These are phyloP conservation scores for Coelastrella sp. DNA, from an alignment of 139 green algal species.

Conservation along the genomic window DNA sequence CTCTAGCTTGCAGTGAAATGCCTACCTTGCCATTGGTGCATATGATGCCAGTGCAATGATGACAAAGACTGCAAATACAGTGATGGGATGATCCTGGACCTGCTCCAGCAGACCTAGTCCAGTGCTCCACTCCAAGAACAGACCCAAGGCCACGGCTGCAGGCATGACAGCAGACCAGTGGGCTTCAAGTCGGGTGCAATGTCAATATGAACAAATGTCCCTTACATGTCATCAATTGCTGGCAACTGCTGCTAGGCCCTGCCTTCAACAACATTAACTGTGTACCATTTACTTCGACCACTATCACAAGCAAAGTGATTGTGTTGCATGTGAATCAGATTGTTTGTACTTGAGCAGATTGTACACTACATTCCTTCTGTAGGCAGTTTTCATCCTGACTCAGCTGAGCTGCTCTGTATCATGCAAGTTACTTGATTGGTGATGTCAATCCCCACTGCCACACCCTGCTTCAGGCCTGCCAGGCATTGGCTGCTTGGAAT, in stretches of 20 bases:
- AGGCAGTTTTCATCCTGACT: not conserved
- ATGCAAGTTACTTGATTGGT: not conserved
- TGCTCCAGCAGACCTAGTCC: constrained; percentile 20
- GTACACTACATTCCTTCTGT: not conserved
- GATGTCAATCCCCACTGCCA: not conserved
- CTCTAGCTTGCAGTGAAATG: not conserved
- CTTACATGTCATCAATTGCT: not conserved
- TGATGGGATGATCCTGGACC: constrained; percentile 11
- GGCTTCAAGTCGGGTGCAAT: not conserved
- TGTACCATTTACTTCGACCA: not conserved
- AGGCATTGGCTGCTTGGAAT: too few species aligned
- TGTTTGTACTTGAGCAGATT: not conserved
- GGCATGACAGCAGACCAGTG: not conserved
- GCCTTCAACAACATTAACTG: not conserved
- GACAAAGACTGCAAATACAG: constrained; percentile 20
- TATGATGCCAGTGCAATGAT: constrained; percentile 24
- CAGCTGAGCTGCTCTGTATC: not conserved
- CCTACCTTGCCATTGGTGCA: constrained; percentile 28
- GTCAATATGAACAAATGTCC: too few species aligned
- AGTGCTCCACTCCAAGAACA: not conserved
- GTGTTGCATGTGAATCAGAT: not conserved
- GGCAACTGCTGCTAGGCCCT: too few species aligned
- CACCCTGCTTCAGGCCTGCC: not conserved
- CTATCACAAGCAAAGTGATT: not conserved
- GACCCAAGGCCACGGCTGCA: constrained; percentile 19